phyloP scores from a whole-genome alignment of 768 basidiomycete genomes.

The Leucocoprinus leucothites region DNA sequence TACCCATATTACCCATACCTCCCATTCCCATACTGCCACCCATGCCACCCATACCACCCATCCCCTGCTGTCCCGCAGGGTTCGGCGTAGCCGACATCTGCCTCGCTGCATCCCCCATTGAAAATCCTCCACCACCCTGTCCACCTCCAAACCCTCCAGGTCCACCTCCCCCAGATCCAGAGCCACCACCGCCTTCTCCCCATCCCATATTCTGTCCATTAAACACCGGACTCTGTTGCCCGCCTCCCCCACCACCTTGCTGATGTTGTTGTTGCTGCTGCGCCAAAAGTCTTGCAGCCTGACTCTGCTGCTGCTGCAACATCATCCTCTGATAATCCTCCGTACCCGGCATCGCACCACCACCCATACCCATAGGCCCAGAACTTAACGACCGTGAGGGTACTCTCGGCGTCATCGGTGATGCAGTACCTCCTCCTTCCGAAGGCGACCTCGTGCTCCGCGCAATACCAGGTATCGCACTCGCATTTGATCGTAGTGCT shows the following conservation, averaged over 20 bases:
- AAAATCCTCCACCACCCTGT: slow-evolving; percentile 3
- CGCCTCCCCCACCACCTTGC: slow-evolving; percentile 22
- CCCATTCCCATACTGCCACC: slow-evolving; percentile 7
- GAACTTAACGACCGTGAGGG: slow-evolving; percentile 27
- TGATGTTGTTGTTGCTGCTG: slow-evolving; percentile 27
- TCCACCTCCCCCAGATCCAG: background rate
- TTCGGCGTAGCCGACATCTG: slow-evolving; percentile 9
- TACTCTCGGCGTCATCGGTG: slow-evolving; percentile 49
- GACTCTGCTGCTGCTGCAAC: slow-evolving; percentile 38
- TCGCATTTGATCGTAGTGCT: slow-evolving; percentile 48
- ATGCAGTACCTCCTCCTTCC: slow-evolving; percentile 40
- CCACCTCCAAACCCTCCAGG: slow-evolving; percentile 3
- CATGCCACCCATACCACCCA: slow-evolving; percentile 3
- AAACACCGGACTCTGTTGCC: slow-evolving; percentile 20
- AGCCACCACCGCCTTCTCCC: slow-evolving; percentile 1
- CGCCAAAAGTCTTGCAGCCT: slow-evolving; percentile 35
- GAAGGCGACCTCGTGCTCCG: slow-evolving; percentile 75
- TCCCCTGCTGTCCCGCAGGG: background rate
- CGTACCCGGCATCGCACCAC: slow-evolving; percentile 5
- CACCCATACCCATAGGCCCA: slow-evolving; percentile 30
- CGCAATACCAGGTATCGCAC: slow-evolving; percentile 69
- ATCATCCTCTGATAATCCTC: slow-evolving; percentile 61
- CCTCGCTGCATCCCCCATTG: slow-evolving; percentile 1
- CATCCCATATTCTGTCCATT: slow-evolving; percentile 7
- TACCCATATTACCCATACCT: slow-evolving; percentile 10